Base-by-base conservation (phyloP, 176 grass and related monocot species). In the Phyllostachys edulis region DNA sequence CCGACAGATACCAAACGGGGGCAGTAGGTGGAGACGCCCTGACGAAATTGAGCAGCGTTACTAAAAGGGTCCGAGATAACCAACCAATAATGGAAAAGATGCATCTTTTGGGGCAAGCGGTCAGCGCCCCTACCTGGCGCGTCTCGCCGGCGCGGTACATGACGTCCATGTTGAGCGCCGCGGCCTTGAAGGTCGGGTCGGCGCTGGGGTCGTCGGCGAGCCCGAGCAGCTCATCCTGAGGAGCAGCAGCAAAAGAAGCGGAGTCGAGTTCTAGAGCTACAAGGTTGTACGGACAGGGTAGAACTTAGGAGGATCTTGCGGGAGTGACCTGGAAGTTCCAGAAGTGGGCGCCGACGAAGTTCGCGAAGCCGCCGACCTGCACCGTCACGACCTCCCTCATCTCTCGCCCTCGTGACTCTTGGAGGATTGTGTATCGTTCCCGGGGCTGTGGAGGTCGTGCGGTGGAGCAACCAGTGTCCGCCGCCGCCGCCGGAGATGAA, bases 191-290 rank as follows among this genome's bases (percentile, higher is more conserved):
- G 61, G 89, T 39, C 51, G 87, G 70, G 73, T 94, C 90, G 27
- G 89, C 83, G 32, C 45, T 37, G 17, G 91, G 85, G 80, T 90
- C 91, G 36, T 94, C 89, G 32, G 89, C 87, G 61, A 99, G 87
- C 44, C 96, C 93, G 46, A 99, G 89, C 73, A 99, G 84, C 85
- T 99, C 93, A 94, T 99, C 96, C 96, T 96, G 86, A 16, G 77
- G 49, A 75, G 40, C n/a, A 5, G 40, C n/a, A 5, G 44, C 23
- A 65, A 44, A 9, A 64, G 23, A 46, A 44, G 17, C n/a, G 18
- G 45, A 16, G 5, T 14, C 27, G 45, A 21, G 55, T 42, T 76
- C 13, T 21, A 32, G 5, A 38, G 32, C 21, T 12, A 5, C 23
- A 52, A 5, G 1, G 63, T 29, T 41, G 40, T 82, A 2, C 37